Conservation (phyloP, 352 stramenopile genomes). For the Pythium biforme region DNA sequence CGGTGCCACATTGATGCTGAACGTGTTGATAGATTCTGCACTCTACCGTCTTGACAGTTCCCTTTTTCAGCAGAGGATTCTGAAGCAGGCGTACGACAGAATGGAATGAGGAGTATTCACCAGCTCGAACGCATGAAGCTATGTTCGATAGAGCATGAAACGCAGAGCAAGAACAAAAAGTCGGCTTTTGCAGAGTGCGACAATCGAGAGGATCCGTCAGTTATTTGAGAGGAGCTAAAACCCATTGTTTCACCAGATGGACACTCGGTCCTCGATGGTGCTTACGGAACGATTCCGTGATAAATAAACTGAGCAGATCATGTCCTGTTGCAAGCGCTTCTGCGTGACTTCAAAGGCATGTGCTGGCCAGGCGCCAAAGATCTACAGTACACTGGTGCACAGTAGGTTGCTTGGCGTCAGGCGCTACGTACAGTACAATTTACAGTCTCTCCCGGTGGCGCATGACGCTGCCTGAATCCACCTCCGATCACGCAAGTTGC, state of each 20-base stretch:
- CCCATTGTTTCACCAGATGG: slow-evolving; percentile 16
- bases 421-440: not conserved
- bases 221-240: slow-evolving; percentile 1
- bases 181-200: not conserved
- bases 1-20: not conserved
- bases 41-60: not conserved
- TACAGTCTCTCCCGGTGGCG: not conserved
- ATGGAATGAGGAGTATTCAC: not conserved
- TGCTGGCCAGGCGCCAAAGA: too few species aligned
- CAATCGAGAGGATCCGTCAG: slow-evolving; percentile 5
- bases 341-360: too few species aligned
- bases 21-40: not conserved
- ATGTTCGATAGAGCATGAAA: too few species aligned
- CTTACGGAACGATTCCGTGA: slow-evolving; percentile 11
- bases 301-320: slow-evolving; percentile 4
- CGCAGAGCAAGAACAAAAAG: too few species aligned
- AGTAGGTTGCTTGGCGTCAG: too few species aligned
- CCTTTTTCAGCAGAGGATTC: not conserved
- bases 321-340: too few species aligned
- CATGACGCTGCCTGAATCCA: slow-evolving; percentile 6
- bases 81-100: not conserved
- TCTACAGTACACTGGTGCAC: too few species aligned
- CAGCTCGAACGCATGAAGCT: too few species aligned
- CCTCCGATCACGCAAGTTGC: slow-evolving; percentile 18
- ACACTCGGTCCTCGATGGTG: not conserved